Conservation (phyloP, 129 eudicot genomes). For the Scalesia atractyloides region DNA sequence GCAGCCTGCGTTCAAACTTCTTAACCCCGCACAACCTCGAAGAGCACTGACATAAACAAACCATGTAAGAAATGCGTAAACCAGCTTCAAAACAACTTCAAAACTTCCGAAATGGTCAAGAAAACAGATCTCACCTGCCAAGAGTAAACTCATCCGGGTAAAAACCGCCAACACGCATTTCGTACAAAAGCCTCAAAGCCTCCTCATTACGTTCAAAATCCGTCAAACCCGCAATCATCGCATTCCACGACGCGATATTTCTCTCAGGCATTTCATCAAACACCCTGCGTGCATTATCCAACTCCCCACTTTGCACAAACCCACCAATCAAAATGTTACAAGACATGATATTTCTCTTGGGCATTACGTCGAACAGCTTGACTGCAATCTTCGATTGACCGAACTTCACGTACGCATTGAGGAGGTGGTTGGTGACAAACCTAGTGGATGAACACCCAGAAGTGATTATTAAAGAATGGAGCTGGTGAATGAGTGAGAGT, state of each 20-base stretch:
- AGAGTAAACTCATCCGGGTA: constrained; percentile 70
- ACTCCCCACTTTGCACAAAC: constrained; percentile 53
- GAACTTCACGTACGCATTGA: constrained; percentile 59
- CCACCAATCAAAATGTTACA: constrained; percentile 72
- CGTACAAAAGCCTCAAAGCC: constrained; percentile 51
- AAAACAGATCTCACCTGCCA: constrained; percentile 37
- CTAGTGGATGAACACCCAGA: constrained; percentile 53
- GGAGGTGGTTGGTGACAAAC: constrained; percentile 65
- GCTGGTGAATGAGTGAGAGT: constrained; percentile 51
- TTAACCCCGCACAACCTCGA: constrained; percentile 93
- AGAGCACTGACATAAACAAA: constrained; percentile 62
- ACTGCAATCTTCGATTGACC: constrained; percentile 43
- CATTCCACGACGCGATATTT: constrained; percentile 84
- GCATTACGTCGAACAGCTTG: constrained; percentile 64
- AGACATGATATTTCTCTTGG: constrained; percentile 69
- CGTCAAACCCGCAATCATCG: constrained; percentile 59
- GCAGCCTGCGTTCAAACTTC: constrained; percentile 52
- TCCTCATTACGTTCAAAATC: constrained; percentile 58
- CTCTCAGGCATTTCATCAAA: constrained; percentile 68
- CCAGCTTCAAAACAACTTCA: neutral
- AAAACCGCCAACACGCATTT: constrained; percentile 60
- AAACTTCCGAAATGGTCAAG: too few species aligned
- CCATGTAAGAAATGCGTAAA: constrained; percentile 21
- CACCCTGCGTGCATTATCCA: constrained; percentile 53
- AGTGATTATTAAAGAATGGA: constrained; percentile 66